Evolutionary conservation across 441 rosid genomes (phyloP), one percentile per base, ranked within the genome.

Genomic region (Adansonia gregorii): DNA sequence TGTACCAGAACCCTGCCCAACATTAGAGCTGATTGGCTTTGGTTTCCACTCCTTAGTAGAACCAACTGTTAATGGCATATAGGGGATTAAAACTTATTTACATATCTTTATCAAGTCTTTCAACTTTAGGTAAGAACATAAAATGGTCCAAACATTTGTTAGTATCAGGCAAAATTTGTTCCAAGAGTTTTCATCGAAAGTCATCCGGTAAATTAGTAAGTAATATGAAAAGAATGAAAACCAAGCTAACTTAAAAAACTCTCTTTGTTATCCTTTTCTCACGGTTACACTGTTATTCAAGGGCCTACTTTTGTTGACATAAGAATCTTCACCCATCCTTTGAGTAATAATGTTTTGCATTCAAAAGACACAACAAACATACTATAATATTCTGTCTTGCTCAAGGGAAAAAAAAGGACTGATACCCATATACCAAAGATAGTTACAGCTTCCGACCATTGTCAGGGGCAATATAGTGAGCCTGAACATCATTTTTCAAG

Each of bases 31-130:
- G 81, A 88, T 83, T 80, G 92, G 83, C 89, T 95, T 95, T 11
- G 97, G 98, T 79, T 93, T 95, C 98, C 98, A 95, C 84, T 95
- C 98, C 86, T 91, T 93, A 35, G 77, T 85, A 76, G 89, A 81
- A 73, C 91, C 91, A 78, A 78, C 89, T 87, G 89, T 84, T 82
- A 49, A 75, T 84, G 43, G 83, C 39, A 87, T 14, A 22, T 27
- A 55, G 35, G 78, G 73, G 59, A 78, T 22, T 20, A 67, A 41
- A 75, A 76, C 75, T 59, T 54, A 56, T 77, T 77, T 69, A 56
- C 48, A 78, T 55, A 76, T 49, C 72, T 85, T 80, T 72, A 71
- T 65, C 49, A 73, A 79, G 72, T 19, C 35, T 61, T 8, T 51
- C 65, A 59, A 60, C 75, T 11, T 60, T 14, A 61, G 58, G 20